Conservation (phyloP, 108 stramenopile genomes). For the Nannochloropsis gaditana region DNA sequence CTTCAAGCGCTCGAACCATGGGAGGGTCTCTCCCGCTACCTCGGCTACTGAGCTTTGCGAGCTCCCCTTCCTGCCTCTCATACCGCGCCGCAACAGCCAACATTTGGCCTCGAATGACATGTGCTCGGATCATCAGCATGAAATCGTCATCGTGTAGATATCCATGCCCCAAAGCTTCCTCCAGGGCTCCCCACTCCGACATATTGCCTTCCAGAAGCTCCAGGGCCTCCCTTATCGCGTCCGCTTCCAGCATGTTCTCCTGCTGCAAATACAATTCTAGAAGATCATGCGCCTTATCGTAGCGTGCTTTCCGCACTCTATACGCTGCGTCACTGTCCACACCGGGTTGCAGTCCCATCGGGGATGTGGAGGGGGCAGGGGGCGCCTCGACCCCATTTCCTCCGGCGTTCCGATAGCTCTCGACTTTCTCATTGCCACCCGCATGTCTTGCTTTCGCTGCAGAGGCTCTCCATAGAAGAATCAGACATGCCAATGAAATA, state of each 20-base stretch:
- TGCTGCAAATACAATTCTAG: neutral
- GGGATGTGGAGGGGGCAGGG: no score
- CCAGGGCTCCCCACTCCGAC: neutral
- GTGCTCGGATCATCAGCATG: neutral
- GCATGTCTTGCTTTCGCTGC: no score
- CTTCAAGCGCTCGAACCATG: neutral
- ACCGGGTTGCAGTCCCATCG: no score
- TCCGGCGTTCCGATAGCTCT: no score
- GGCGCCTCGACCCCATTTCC: no score
- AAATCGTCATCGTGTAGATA: neutral
- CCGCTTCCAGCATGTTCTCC: neutral
- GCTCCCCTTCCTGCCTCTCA: neutral
- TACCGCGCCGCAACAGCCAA: neutral
- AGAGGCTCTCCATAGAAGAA: no score
- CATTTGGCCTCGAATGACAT: neutral
- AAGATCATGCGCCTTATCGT: neutral
- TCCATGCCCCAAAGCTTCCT: neutral
- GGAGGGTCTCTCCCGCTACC: neutral
- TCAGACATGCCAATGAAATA: no score
- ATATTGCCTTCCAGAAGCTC: neutral
- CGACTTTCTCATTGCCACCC: no score
- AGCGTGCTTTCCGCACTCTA: neutral
- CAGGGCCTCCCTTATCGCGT: neutral
- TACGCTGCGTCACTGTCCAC: no score
- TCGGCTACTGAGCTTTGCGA: neutral